These are phyloP conservation scores for Afroboletus lepidellus DNA, from an alignment of 1,284 basidiomycete species.

Conservation along the genomic window DNA sequence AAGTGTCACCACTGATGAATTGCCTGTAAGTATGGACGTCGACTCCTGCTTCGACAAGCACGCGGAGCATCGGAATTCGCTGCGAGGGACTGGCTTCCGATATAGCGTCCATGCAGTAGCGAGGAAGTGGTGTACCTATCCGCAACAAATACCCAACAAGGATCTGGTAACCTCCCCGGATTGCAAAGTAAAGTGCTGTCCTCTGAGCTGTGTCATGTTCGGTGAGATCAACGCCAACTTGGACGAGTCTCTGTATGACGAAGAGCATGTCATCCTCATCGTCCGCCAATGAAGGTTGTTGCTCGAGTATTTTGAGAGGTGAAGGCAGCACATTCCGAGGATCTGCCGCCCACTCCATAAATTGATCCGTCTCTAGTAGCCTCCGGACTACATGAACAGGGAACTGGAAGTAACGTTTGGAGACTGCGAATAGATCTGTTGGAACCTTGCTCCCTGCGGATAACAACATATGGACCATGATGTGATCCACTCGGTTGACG, in stretches of 20 bases:
- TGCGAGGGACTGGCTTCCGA: neutral
- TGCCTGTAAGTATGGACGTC: neutral
- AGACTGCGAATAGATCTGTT: neutral
- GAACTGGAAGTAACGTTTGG: neutral
- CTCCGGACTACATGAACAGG: conserved; percentile 2
- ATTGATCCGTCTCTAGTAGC: conserved; percentile 8
- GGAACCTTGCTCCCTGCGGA: neutral
- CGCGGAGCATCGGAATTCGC: neutral
- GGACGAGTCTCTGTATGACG: conserved; percentile 5
- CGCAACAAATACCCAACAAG: neutral
- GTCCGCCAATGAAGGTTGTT: neutral
- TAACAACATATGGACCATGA: neutral
- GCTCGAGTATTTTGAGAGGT: neutral
- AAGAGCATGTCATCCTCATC: conserved; percentile 4
- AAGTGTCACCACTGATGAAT: neutral
- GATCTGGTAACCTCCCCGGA: conserved; percentile 1
- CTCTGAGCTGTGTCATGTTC: neutral
- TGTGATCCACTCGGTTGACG: conserved; percentile 1
- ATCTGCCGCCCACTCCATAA: conserved; percentile 11
- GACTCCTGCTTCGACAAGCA: neutral
- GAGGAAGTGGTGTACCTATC: neutral
- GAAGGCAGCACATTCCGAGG: neutral
- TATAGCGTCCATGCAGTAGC: neutral
- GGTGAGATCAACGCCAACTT: neutral
- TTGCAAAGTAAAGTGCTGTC: conserved; percentile 2